A percentile compares a stretch with the other conserved stretches of the same genome.
phyloP scores from a whole-genome alignment of 257 asterid genomes.

The Eustoma russellianum region DNA sequence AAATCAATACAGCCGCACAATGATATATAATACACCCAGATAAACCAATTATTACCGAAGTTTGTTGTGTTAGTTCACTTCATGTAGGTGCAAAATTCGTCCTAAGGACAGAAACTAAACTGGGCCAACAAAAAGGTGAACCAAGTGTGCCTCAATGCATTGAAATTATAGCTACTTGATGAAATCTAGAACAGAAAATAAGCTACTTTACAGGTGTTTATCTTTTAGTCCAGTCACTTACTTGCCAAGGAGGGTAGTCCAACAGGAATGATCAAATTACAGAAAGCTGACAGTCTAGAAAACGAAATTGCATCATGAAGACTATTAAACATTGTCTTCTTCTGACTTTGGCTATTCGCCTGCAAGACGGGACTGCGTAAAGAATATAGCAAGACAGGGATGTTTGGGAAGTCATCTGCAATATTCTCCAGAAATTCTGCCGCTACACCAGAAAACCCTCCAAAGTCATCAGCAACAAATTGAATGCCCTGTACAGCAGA shows the following conservation, averaged over 20 bases:
- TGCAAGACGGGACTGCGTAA: slow-evolving; percentile 43
- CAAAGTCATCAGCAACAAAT: slow-evolving; percentile 67
- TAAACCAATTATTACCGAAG: too few species aligned
- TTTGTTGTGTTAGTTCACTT: too few species aligned
- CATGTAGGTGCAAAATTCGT: not conserved
- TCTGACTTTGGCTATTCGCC: slow-evolving; percentile 37
- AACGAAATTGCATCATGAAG: slow-evolving; percentile 88
- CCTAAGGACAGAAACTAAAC: not conserved
- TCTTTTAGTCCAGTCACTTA: slow-evolving; percentile 20
- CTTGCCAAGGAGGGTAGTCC: slow-evolving; percentile 77
- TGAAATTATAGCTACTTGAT: not conserved
- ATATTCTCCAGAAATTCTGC: slow-evolving; percentile 75
- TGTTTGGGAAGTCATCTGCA: slow-evolving; percentile 81
- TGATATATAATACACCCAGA: not conserved
- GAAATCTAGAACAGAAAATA: not conserved
- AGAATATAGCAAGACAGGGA: slow-evolving; percentile 72
- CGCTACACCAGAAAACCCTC: slow-evolving; percentile 87
- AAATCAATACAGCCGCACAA: not conserved
- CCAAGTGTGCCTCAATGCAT: too few species aligned
- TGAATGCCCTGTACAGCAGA: slow-evolving; percentile 62
- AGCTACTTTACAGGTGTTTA: not conserved
- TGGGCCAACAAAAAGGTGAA: not conserved
- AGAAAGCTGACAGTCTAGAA: slow-evolving; percentile 57
- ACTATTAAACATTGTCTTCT: slow-evolving; percentile 33
- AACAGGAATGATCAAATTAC: slow-evolving; percentile 71